phyloP scores from a whole-genome alignment of 2,329 filamentous ascomycete genomes.

The Botrytis fragariae region DNA sequence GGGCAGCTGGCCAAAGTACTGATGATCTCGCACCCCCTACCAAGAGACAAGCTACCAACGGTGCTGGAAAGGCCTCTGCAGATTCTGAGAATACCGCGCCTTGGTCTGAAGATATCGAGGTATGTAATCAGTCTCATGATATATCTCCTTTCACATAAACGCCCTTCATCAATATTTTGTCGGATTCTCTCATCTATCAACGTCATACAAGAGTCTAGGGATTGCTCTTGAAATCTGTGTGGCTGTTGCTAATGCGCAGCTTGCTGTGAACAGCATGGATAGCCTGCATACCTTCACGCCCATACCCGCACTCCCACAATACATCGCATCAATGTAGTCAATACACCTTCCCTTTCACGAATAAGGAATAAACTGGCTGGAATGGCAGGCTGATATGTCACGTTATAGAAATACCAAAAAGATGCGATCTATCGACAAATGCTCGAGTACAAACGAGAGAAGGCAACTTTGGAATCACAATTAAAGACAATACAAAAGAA shows the following conservation, averaged over 20 bases:
- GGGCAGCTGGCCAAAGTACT: slow-evolving; percentile 64
- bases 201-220: slow-evolving; percentile 25
- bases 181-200: slow-evolving; percentile 24
- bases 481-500: slow-evolving; percentile 77
- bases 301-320: slow-evolving; percentile 30
- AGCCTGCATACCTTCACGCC: slow-evolving; percentile 39
- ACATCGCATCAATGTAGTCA: slow-evolving; percentile 20
- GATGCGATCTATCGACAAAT: slow-evolving; percentile 97
- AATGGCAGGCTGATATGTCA: slow-evolving; percentile 39
- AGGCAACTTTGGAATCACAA: slow-evolving; percentile 74
- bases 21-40: slow-evolving; percentile 85
- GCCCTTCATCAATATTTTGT: slow-evolving; percentile 23
- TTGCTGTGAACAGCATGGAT: slow-evolving; percentile 45
- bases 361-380: slow-evolving; percentile 40
- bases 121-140: slow-evolving; percentile 48
- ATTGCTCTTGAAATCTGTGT: slow-evolving; percentile 32
- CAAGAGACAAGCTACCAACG: slow-evolving; percentile 91
- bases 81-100: slow-evolving; percentile 60
- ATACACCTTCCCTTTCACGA: slow-evolving; percentile 23
- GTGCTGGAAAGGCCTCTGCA: slow-evolving; percentile 63
- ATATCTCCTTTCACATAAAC: slow-evolving; percentile 11
- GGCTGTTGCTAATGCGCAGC: slow-evolving; percentile 46
- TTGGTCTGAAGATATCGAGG: slow-evolving; percentile 69
- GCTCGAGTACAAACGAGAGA: slow-evolving; percentile 95
- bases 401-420: slow-evolving; percentile 77